phyloP scores from a whole-genome alignment of 2,329 filamentous ascomycete species.

The Pyrenochaeta sp. region DNA sequence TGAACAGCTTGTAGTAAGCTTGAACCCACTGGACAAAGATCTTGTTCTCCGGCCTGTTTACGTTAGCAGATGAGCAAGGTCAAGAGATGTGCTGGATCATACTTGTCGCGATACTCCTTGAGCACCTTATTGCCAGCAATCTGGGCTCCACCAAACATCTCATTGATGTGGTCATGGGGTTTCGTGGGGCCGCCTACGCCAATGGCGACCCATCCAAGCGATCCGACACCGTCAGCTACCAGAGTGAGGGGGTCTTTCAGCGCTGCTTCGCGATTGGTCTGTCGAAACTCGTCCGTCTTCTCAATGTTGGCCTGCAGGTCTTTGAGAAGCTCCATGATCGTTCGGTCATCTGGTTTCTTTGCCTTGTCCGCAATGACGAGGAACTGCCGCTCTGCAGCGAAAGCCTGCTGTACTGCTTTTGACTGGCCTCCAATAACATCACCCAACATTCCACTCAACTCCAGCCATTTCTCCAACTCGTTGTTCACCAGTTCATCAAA shows the following conservation, averaged over 20 bases:
- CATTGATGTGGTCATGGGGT: slow-evolving; percentile 85
- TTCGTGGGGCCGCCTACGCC: slow-evolving; percentile 66
- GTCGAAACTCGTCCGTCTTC: slow-evolving; percentile 80
- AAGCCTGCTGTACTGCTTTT: slow-evolving; percentile 69
- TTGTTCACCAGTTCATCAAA: slow-evolving; percentile 82
- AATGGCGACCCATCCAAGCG: slow-evolving; percentile 89
- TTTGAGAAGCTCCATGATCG: slow-evolving; percentile 80
- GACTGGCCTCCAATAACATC: slow-evolving; percentile 78
- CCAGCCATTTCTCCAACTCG: slow-evolving; percentile 79
- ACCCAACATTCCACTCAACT: slow-evolving; percentile 79
- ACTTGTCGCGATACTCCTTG: slow-evolving; percentile 88
- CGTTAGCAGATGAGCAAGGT: slow-evolving; percentile 25
- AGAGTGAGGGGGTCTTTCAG: slow-evolving; percentile 84
- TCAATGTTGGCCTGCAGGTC: slow-evolving; percentile 86
- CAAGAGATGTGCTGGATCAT: slow-evolving; percentile 31
- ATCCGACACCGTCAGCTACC: slow-evolving; percentile 88
- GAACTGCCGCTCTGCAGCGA: slow-evolving; percentile 86
- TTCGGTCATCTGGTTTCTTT: slow-evolving; percentile 83
- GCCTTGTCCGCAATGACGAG: slow-evolving; percentile 88
- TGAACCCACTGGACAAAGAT: slow-evolving; percentile 86
- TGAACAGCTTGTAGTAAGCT: slow-evolving; percentile 91
- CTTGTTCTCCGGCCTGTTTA: slow-evolving; percentile 67
- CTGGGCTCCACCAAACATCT: slow-evolving; percentile 83
- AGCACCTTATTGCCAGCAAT: slow-evolving; percentile 95
- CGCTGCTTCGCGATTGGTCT: slow-evolving; percentile 78